Evolutionary conservation across 345 rosid genomes (phyloP), one percentile per base, ranked within the genome.

Genomic region (Barbarea vulgaris): DNA sequence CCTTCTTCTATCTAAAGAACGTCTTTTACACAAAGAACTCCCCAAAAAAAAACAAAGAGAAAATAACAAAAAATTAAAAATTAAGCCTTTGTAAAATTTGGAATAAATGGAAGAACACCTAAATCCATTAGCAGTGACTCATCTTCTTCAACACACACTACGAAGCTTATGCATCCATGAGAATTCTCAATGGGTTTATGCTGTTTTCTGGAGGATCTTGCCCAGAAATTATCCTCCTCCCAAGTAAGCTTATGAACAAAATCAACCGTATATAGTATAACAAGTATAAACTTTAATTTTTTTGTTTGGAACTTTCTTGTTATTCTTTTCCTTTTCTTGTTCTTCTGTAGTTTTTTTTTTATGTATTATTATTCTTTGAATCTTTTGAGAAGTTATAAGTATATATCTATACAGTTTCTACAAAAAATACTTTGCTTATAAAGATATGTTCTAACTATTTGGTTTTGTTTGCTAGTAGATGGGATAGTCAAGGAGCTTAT

Each of bases 171-270:
- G 98, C 81, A 88, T 84, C 84, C 89, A 85, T 74, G 93, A 88
- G 14, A 85, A 85, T 58, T 91, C 96, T 73, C 91, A 91, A 79
- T 94, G 98, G 98, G 96, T 94, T 84, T 94, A 94, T 86, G 98
- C 97, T 65, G 98, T 94, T 71, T 94, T 94, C 63, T 94, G 98
- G 98, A 90, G 98, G 85, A 90, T 94, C 92, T 85, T 94, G 79
- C 98, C 98, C 62, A 88, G 98, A 74, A 94, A 91, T 56, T 94
- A 94, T 78, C 98, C 98, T 25, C 97, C 98, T 50, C 98, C 98
- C 80, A 94, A 94, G 98, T 94, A 89, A 88, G 86, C 42, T 62
- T 63, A 33, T 64, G 2, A 39, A 50, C 42, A 54, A 69, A 50
- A 25, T 33, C 64, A 37, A 51, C 54, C 28, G 1, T 54, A 21